phyloP scores from a whole-genome alignment of 768 basidiomycete genomes.

The Mycena metata region DNA sequence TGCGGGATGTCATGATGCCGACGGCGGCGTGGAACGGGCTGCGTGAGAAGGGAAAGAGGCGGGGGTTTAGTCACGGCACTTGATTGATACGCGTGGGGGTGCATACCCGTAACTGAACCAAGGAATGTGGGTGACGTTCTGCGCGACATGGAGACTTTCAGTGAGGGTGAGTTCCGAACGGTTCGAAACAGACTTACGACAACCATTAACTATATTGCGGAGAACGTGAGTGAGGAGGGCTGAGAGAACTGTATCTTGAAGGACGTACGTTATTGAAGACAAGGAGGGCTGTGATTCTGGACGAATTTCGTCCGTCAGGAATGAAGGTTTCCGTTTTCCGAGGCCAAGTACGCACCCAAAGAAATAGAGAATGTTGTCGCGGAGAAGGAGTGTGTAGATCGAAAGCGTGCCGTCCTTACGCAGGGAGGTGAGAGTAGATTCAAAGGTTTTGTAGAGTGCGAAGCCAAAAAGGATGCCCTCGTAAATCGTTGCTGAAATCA shows the following conservation, averaged over 20 bases:
- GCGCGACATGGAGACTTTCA: not conserved
- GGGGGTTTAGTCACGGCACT: too few relatives aligned
- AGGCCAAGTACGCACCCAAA: slow-evolving; percentile 48
- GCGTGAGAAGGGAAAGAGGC: not conserved
- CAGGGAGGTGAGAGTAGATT: slow-evolving; percentile 13
- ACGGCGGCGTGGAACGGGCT: slow-evolving; percentile 64
- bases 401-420: slow-evolving; percentile 43
- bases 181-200: slow-evolving; percentile 44
- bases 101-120: slow-evolving; percentile 64
- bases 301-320: not conserved
- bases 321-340: not conserved
- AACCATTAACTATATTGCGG: slow-evolving; percentile 52
- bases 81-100: not conserved
- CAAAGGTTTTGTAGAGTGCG: slow-evolving; percentile 51
- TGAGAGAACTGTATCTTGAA: slow-evolving; percentile 7
- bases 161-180: not conserved
- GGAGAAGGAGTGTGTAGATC: slow-evolving; percentile 53
- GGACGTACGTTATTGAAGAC: slow-evolving; percentile 58
- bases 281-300: slow-evolving; percentile 54
- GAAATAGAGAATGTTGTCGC: slow-evolving; percentile 62
- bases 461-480: slow-evolving; percentile 58
- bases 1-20: slow-evolving; percentile 60
- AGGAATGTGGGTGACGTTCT: slow-evolving; percentile 60
- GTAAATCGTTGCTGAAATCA: slow-evolving; percentile 39
- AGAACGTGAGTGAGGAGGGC: slow-evolving; percentile 50